Conservation (phyloP, 345 rosid genomes). For the Zanthoxylum bungeanum region DNA sequence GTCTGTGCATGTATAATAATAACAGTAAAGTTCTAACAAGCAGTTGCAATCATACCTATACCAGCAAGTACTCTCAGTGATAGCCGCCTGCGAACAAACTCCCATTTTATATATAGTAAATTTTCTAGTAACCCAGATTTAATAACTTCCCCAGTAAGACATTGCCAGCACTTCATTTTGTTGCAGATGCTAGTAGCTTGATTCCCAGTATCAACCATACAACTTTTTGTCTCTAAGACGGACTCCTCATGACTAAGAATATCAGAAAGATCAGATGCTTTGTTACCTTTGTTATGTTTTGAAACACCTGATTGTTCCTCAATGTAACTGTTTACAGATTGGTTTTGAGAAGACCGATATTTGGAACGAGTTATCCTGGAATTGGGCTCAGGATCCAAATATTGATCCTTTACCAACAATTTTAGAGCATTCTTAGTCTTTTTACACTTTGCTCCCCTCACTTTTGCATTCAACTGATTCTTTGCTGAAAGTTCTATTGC, state of each 20-base stretch:
- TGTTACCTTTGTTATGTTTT: slow-evolving; percentile 24
- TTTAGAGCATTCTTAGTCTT: slow-evolving; percentile 34
- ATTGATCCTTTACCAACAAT: slow-evolving; percentile 39
- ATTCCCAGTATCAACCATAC: slow-evolving; percentile 19
- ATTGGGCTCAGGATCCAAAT: slow-evolving; percentile 31
- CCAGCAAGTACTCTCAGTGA: slow-evolving; percentile 50
- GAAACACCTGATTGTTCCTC: slow-evolving; percentile 27
- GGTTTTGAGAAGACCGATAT: slow-evolving; percentile 49
- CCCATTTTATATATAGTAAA: slow-evolving; percentile 58
- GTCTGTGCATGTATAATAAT: not conserved
- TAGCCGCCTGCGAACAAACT: slow-evolving; percentile 59
- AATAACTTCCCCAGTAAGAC: slow-evolving; percentile 41
- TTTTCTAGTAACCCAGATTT: slow-evolving; percentile 48
- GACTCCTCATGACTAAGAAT: slow-evolving; percentile 23
- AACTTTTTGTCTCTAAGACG: slow-evolving; percentile 26
- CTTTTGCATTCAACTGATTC: slow-evolving; percentile 28
- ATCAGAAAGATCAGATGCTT: slow-evolving; percentile 16
- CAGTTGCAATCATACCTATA: slow-evolving; percentile 48
- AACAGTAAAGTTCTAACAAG: slow-evolving; percentile 11
- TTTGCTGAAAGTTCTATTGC: slow-evolving; percentile 10
- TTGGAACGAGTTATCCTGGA: slow-evolving; percentile 78
- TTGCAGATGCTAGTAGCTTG: slow-evolving; percentile 55
- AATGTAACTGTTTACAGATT: slow-evolving; percentile 24
- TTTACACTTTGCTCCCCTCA: slow-evolving; percentile 43
- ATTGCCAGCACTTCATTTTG: slow-evolving; percentile 52